phyloP scores from a whole-genome alignment of 345 rosid species.

The Salix exigua region DNA sequence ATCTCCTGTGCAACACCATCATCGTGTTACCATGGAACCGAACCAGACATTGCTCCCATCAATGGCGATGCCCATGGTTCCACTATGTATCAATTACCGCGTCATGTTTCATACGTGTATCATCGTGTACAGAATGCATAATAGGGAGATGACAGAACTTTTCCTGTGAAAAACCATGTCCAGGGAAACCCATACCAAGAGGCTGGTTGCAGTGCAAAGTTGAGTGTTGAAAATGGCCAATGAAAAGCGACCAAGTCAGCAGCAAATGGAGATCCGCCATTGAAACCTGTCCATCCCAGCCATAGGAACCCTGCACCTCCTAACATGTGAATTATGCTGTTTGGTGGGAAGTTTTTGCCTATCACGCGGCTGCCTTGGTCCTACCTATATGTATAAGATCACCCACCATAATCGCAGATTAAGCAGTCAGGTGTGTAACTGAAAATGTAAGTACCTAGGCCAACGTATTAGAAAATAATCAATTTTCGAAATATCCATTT shows the following conservation, averaged over 20 bases:
- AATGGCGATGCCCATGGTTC: constrained; percentile 56
- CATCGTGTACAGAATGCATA: no score
- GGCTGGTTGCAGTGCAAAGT: constrained; percentile 54
- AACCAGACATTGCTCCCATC: constrained; percentile 48
- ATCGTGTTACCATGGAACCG: constrained; percentile 58
- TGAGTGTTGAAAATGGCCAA: constrained; percentile 54
- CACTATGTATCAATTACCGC: constrained; percentile 22
- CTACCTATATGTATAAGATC: constrained; percentile 30
- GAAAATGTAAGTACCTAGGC: no score
- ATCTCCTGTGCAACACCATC: constrained; percentile 52
- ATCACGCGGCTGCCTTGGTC: constrained; percentile 53
- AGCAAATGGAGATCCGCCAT: constrained; percentile 53
- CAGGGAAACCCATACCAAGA: constrained; percentile 49
- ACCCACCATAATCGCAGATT: background rate
- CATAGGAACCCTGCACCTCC: constrained; percentile 65
- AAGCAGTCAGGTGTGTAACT: background rate
- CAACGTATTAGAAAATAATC: no score
- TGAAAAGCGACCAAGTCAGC: constrained; percentile 30
- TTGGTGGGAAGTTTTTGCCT: constrained; percentile 62
- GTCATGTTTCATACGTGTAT: background rate
- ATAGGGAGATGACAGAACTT: constrained; percentile 40
- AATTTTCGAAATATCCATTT: no score
- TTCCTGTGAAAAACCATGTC: constrained; percentile 54
- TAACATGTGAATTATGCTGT: constrained; percentile 60
- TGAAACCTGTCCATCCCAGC: constrained; percentile 73